A percentile compares a stretch with the other conserved stretches of the same genome.
phyloP scores from a whole-genome alignment of 108 stramenopile species.

The Fistulifera pelliculosa region DNA sequence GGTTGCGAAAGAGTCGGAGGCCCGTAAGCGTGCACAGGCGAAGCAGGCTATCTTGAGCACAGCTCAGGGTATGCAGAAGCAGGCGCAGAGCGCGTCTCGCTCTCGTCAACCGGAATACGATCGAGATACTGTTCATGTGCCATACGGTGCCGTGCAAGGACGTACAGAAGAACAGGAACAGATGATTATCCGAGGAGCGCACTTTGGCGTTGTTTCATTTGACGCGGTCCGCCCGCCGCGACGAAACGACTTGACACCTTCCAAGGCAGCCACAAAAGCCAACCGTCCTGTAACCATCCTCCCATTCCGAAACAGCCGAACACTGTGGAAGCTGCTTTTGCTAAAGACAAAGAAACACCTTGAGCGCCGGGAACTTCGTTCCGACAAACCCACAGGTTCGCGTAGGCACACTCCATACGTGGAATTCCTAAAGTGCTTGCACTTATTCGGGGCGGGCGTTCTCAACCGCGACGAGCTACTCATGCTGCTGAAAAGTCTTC shows the following conservation, averaged over 20 bases:
- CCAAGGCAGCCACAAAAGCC: conserved; percentile 48
- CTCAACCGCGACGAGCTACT: conserved; percentile 85
- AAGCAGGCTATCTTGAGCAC: conserved; percentile 19
- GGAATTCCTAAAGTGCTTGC: conserved; percentile 90
- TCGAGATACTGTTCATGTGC: conserved; percentile 29
- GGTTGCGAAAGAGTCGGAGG: conserved; percentile 83
- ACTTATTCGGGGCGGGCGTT: conserved; percentile 79
- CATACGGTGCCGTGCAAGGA: conserved; percentile 76
- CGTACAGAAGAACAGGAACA: conserved; percentile 60
- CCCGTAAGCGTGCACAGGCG: conserved; percentile 55
- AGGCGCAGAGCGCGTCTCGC: conserved; percentile 13
- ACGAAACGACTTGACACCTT: conserved; percentile 42
- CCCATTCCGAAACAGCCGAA: conserved; percentile 43
- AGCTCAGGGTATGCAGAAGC: conserved; percentile 20
- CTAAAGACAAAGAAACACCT: conserved; percentile 63
- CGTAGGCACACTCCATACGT: conserved; percentile 69
- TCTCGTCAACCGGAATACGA: conserved; percentile 3
- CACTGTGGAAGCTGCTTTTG: conserved; percentile 65
- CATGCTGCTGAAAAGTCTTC: conserved; percentile 70
- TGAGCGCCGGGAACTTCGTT: conserved; percentile 55
- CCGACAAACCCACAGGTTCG: conserved; percentile 59
- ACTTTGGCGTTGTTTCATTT: conserved; percentile 69
- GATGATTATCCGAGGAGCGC: conserved; percentile 51
- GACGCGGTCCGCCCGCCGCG: conserved; percentile 67
- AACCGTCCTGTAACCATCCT: conserved; percentile 68